These are phyloP conservation scores for Cyclospora cayetanensis DNA, from an alignment of 169 alveolate genomes.

Conservation along the genomic window DNA sequence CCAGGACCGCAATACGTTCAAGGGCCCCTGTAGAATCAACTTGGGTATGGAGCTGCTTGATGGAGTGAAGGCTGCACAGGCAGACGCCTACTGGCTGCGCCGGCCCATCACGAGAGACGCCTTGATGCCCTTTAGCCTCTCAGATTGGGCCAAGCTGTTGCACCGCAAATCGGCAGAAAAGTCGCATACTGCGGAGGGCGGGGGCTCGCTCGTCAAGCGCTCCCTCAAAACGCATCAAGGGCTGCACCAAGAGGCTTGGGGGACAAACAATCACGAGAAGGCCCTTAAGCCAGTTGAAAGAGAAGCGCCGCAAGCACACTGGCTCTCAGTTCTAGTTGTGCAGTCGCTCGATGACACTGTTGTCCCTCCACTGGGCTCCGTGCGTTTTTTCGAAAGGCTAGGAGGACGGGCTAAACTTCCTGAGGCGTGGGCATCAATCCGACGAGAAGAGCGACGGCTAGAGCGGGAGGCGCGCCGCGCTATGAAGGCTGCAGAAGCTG, in stretches of 20 bases:
- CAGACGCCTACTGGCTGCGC: conserved; percentile 12
- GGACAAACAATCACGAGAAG: too few species aligned
- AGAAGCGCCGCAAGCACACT: too few species aligned
- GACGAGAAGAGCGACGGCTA: not conserved
- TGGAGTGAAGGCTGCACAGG: not conserved
- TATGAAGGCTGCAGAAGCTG: not conserved
- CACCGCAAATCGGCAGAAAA: not conserved
- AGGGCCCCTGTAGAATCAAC: not conserved
- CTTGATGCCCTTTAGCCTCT: not conserved
- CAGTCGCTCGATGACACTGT: not conserved
- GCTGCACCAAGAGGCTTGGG: too few species aligned
- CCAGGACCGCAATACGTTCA: not conserved
- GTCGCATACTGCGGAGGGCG: too few species aligned
- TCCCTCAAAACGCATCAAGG: too few species aligned
- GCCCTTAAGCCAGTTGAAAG: too few species aligned
- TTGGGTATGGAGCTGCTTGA: not conserved
- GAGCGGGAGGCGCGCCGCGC: not conserved
- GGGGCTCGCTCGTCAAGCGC: too few species aligned
- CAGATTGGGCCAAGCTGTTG: conserved; percentile 14
- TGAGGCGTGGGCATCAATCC: conserved; percentile 15
- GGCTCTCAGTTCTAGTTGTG: not conserved
- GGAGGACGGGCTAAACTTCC: not conserved
- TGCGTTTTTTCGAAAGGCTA: not conserved
- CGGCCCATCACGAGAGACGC: conserved; percentile 17
- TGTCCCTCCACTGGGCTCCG: not conserved